Conservation (phyloP, 805 yeast genomes). For the Candida broadrunensis region DNA sequence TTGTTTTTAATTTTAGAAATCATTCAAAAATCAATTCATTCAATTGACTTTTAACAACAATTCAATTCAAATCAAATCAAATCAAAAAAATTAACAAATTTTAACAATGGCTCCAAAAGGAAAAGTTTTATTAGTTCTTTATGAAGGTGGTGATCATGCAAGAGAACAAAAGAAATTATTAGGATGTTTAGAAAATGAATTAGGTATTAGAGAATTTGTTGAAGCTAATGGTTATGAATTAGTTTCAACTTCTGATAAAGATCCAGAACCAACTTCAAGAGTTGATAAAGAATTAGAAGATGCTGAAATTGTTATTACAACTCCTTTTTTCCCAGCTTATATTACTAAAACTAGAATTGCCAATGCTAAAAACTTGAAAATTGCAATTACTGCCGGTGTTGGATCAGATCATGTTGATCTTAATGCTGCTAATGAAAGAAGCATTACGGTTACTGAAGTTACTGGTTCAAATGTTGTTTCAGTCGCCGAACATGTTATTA, state of each 20-base stretch:
- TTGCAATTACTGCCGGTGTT: conserved; percentile 77
- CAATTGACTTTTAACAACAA: too few relatives aligned
- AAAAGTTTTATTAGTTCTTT: conserved; percentile 54
- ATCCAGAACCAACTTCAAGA: conserved; percentile 50
- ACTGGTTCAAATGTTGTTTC: conserved; percentile 80
- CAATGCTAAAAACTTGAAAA: conserved; percentile 67
- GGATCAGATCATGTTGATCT: conserved; percentile 82
- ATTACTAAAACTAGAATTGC: conserved; percentile 63
- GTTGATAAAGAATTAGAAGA: conserved; percentile 66
- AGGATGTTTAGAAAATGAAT: conserved; percentile 73
- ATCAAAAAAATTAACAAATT: too few relatives aligned
- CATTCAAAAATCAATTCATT: too few relatives aligned
- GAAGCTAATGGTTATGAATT: conserved; percentile 66
- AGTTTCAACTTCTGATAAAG: conserved; percentile 67
- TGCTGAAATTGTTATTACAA: conserved; percentile 74
- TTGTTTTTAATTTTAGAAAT: too few relatives aligned
- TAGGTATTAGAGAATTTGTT: conserved; percentile 65
- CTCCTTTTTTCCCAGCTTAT: conserved; percentile 84
- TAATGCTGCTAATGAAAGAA: conserved; percentile 59
- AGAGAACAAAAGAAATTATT: conserved; percentile 56
- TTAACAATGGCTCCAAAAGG: conserved; percentile 25
- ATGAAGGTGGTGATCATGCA: conserved; percentile 59
- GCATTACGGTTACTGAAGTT: conserved; percentile 71
- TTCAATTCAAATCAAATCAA: too few relatives aligned
- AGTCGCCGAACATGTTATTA: conserved; percentile 77